These are phyloP conservation scores for Naumovozyma castellii DNA, from an alignment of 805 yeast species.

Conservation along the genomic window DNA sequence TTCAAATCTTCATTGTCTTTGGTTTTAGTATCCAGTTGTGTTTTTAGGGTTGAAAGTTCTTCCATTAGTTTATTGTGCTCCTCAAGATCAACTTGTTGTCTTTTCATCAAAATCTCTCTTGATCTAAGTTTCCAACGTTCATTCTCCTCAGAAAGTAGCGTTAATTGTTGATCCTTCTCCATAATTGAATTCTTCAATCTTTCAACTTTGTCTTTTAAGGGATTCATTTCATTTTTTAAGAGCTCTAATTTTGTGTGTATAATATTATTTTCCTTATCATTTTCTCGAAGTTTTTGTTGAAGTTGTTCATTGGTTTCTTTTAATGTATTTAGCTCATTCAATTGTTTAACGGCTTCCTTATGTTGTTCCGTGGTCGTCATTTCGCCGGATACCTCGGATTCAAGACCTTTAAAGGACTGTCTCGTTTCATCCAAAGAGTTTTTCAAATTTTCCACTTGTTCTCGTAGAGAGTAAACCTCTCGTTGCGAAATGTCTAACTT, in stretches of 20 bases:
- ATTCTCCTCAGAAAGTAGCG: slow-evolving; percentile 9
- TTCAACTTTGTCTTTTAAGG: slow-evolving; percentile 1
- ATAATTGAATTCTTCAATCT: slow-evolving; percentile 5
- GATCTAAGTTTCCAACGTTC: slow-evolving; percentile 15
- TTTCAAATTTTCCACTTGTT: neutral
- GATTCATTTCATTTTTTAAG: slow-evolving; percentile 1
- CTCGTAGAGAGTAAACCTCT: neutral
- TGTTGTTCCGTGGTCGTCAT: neutral
- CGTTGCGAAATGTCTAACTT: slow-evolving; percentile 1
- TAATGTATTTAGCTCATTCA: slow-evolving; percentile 3
- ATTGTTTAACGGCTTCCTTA: neutral
- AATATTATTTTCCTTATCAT: neutral
- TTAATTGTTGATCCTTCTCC: slow-evolving; percentile 17
- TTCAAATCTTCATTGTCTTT: slow-evolving; percentile 29
- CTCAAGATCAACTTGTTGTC: slow-evolving; percentile 10
- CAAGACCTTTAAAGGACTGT: neutral
- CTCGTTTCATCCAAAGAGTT: neutral
- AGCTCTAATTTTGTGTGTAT: neutral
- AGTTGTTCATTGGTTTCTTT: slow-evolving; percentile 2
- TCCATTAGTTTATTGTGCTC: slow-evolving; percentile 16
- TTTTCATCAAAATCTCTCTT: slow-evolving; percentile 14
- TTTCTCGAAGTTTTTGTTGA: neutral
- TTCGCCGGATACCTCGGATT: neutral
- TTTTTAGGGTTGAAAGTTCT: slow-evolving; percentile 16
- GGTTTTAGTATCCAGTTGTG: slow-evolving; percentile 13